Evolutionary conservation across 2,329 filamentous ascomycete genomes (phyloP).

Genomic region (Knufia petricola): DNA sequence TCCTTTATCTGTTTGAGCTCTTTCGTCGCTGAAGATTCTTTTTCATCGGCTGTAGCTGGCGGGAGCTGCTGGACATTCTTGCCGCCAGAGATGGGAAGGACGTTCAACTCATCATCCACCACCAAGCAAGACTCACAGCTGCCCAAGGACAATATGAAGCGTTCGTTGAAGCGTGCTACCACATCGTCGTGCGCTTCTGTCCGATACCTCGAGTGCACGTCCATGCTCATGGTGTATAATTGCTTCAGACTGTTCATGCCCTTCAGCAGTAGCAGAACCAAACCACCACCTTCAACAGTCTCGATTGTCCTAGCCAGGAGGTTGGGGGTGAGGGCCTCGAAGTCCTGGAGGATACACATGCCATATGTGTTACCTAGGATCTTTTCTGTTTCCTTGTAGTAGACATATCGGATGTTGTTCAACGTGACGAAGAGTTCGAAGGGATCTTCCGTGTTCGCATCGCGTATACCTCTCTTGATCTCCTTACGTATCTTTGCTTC

Average conservation of each 20-base stretch:
- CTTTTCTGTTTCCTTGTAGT: constrained; percentile 99
- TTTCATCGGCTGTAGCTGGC: constrained; percentile 62
- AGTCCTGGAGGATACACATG: constrained; percentile 97
- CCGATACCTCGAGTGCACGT: constrained; percentile 89
- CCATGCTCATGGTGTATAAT: constrained; percentile 94
- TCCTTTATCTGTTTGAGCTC: constrained; percentile 85
- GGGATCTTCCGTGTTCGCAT: constrained; percentile 84
- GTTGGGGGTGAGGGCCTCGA: constrained; percentile 96
- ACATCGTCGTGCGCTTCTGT: constrained; percentile 96
- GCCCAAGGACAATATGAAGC: constrained; percentile 91
- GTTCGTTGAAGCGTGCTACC: constrained; percentile 91
- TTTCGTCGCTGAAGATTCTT: constrained; percentile 57
- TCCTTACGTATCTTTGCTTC: constrained; percentile 98
- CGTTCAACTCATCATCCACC: constrained; percentile 95
- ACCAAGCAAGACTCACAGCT: constrained; percentile 90
- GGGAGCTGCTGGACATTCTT: constrained; percentile 79
- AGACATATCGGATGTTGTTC: constrained; percentile 96
- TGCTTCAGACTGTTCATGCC: constrained; percentile 96
- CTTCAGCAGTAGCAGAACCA: constrained; percentile 85
- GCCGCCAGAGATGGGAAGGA: constrained; percentile 89
- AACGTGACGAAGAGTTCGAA: constrained; percentile 96
- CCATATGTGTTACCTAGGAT: constrained; percentile 96
- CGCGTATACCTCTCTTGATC: constrained; percentile 79
- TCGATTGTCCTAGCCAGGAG: constrained; percentile 88
- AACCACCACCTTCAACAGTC: constrained; percentile 89